Evolutionary conservation across 1,139 yeast genomes (phyloP).

Genomic region (Yamadazyma blattariae): DNA sequence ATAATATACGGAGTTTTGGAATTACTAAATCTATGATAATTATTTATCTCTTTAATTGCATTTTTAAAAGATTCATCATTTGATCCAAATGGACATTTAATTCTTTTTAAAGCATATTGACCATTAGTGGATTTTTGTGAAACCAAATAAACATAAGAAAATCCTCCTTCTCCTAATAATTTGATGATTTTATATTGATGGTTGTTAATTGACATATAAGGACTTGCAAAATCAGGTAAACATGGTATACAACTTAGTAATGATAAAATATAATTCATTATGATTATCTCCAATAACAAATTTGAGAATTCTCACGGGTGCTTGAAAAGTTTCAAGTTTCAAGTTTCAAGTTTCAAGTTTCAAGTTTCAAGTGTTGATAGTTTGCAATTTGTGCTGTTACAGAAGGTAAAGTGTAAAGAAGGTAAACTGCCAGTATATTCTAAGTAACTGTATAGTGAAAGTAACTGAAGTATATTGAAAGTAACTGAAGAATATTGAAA

Average conservation of each 20-base stretch:
- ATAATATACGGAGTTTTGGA: conserved; percentile 62
- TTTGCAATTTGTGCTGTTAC: too few species aligned
- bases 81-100: conserved; percentile 83
- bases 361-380: too few species aligned
- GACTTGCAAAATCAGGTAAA: conserved; percentile 39
- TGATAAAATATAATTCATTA: conserved; percentile 12
- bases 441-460: too few species aligned
- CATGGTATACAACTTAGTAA: conserved; percentile 41
- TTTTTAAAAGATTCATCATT: conserved; percentile 56
- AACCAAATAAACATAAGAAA: conserved; percentile 85
- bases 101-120: conserved; percentile 75
- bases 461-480: too few species aligned
- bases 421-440: too few species aligned
- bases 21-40: conserved; percentile 63
- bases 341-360: too few species aligned
- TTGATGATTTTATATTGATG: conserved; percentile 54
- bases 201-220: conserved; percentile 50
- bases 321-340: too few species aligned
- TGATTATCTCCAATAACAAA: too few species aligned
- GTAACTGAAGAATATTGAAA: too few species aligned
- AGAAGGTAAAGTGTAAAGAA: too few species aligned
- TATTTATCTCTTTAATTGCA: conserved; percentile 76
- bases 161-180: conserved; percentile 86
- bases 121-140: conserved; percentile 45
- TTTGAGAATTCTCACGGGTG: too few species aligned